phyloP scores from a whole-genome alignment of 2,329 filamentous ascomycete genomes.

The Dactylellina cionopaga region DNA sequence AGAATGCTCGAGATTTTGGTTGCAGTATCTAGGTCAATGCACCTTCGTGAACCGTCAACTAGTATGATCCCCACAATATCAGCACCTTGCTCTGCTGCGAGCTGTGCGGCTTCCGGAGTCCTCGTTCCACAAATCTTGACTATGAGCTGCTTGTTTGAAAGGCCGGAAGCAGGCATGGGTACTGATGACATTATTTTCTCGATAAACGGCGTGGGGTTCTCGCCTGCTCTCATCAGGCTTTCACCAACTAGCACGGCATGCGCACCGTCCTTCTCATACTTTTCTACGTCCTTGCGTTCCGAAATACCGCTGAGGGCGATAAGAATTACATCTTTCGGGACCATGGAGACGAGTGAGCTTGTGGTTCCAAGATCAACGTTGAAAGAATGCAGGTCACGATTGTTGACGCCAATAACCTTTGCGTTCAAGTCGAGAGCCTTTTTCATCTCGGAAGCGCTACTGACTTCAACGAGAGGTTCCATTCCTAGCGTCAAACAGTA shows the following conservation, averaged over 20 bases:
- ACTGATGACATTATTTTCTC: constrained; percentile 76
- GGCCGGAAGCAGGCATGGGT: constrained; percentile 56
- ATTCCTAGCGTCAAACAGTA: constrained; percentile 92
- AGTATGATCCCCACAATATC: constrained; percentile 94
- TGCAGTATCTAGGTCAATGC: constrained; percentile 80
- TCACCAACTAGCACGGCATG: constrained; percentile 94
- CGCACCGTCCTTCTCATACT: constrained; percentile 88
- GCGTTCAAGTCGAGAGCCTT: constrained; percentile 85
- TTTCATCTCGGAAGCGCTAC: constrained; percentile 91
- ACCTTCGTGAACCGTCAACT: constrained; percentile 81
- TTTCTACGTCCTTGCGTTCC: constrained; percentile 83
- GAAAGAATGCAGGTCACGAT: constrained; percentile 94
- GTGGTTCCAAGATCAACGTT: constrained; percentile 95
- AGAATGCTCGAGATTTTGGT: constrained; percentile 81
- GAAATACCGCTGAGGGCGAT: constrained; percentile 96
- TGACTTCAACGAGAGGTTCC: constrained; percentile 97
- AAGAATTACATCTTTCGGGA: constrained; percentile 84
- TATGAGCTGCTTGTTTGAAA: constrained; percentile 65
- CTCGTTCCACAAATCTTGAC: constrained; percentile 97
- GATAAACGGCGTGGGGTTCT: constrained; percentile 84
- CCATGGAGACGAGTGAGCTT: constrained; percentile 84
- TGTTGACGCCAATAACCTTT: constrained; percentile 96
- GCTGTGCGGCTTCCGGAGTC: constrained; percentile 79
- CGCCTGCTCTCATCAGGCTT: constrained; percentile 85
- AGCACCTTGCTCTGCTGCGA: constrained; percentile 85